Percentiles rank a stretch among this genome's conserved stretches.
These are phyloP conservation scores for Coriolopsis trogii DNA, from an alignment of 1,284 basidiomycete species.

Conservation along the genomic window DNA sequence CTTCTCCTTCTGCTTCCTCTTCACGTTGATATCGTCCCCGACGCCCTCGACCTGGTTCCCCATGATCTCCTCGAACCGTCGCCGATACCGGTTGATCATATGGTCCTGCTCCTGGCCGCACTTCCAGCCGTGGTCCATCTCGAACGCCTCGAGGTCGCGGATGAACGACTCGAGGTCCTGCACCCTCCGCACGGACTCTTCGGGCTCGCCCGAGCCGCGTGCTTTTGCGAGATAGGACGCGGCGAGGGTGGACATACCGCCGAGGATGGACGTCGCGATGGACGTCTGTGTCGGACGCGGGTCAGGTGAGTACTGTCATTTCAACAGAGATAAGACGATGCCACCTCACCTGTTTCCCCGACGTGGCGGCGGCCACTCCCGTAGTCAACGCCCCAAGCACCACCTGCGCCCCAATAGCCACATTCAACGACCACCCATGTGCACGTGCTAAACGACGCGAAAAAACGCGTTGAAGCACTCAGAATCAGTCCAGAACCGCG, in stretches of 20 bases:
- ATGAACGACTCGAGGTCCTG: conserved; percentile 68
- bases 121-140: conserved; percentile 57
- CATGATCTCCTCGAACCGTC: conserved; percentile 37
- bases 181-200: conserved; percentile 50
- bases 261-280: conserved; percentile 38
- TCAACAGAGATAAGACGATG: neutral
- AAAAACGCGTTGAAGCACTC: neutral
- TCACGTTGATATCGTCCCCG: conserved; percentile 13
- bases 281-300: conserved; percentile 26
- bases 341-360: conserved; percentile 38
- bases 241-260: conserved; percentile 63
- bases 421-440: conserved; percentile 56
- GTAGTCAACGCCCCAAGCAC: conserved; percentile 70
- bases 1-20: conserved; percentile 11
- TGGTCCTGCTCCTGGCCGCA: conserved; percentile 28
- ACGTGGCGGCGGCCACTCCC: conserved; percentile 55
- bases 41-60: conserved; percentile 29
- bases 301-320: neutral
- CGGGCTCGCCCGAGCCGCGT: conserved; percentile 69
- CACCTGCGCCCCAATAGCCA: conserved; percentile 58
- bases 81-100: conserved; percentile 31
- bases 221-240: conserved; percentile 72
- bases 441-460: conserved; percentile 40
- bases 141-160: conserved; percentile 57
- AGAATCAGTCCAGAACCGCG: neutral